Conservation (phyloP, 2,329 filamentous ascomycete species). For the Mycosphaerella sp. region DNA sequence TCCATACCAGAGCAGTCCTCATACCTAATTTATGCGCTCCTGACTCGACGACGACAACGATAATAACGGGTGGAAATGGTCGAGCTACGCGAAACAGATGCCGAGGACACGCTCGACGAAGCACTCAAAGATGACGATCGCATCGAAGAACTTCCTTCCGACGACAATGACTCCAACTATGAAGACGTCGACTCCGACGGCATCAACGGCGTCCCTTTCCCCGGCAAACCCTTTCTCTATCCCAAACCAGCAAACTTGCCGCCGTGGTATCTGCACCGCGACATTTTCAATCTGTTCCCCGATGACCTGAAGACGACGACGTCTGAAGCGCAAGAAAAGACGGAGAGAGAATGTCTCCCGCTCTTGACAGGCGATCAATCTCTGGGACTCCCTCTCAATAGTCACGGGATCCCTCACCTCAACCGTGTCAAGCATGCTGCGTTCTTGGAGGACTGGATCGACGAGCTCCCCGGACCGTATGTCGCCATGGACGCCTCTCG, state of each 20-base stretch:
- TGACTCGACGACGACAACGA: neutral
- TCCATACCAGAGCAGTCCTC: neutral
- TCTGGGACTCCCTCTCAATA: slow-evolving; percentile 50
- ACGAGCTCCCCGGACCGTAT: slow-evolving; percentile 61
- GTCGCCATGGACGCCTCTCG: slow-evolving; percentile 75
- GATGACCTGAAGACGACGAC: slow-evolving; percentile 23
- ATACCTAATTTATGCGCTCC: neutral
- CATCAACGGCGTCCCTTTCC: slow-evolving; percentile 25
- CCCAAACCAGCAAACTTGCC: slow-evolving; percentile 18
- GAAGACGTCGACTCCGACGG: slow-evolving; percentile 20
- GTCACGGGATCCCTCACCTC: slow-evolving; percentile 67
- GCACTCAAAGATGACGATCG: slow-evolving; percentile 22
- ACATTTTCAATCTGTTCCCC: slow-evolving; percentile 24
- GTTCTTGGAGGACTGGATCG: slow-evolving; percentile 54
- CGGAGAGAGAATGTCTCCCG: slow-evolving; percentile 25
- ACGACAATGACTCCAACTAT: slow-evolving; percentile 25
- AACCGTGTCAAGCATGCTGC: slow-evolving; percentile 54
- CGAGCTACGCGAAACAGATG: slow-evolving; percentile 14
- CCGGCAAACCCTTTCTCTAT: slow-evolving; percentile 21
- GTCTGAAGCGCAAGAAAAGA: slow-evolving; percentile 21
- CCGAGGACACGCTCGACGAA: slow-evolving; percentile 28
- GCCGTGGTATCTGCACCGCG: slow-evolving; percentile 23
- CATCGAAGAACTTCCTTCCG: slow-evolving; percentile 31
- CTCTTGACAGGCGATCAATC: slow-evolving; percentile 28
- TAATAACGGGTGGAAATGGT: slow-evolving; percentile 3